Evolutionary conservation across 148 eudicot species (phyloP).

Genomic region (Persicaria maculosa): DNA sequence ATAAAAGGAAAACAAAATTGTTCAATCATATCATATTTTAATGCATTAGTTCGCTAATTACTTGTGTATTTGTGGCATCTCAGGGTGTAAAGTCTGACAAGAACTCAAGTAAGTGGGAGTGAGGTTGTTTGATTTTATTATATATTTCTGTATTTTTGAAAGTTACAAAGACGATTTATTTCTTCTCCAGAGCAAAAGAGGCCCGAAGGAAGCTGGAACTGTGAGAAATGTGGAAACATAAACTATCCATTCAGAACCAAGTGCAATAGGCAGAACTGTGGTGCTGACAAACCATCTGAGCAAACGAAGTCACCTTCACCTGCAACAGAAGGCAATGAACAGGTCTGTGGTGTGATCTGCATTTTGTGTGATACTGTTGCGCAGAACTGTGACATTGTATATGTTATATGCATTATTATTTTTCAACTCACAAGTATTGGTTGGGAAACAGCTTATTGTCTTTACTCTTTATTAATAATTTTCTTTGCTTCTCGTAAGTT

Average conservation of each 20-base stretch:
- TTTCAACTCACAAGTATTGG: neutral
- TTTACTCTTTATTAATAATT: too few species aligned
- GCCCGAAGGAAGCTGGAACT: conserved; percentile 99
- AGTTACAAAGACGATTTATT: neutral
- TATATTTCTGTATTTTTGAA: neutral
- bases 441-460: neutral
- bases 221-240: conserved; percentile 81
- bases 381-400: neutral
- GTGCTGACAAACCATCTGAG: conserved; percentile 87
- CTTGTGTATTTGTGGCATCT: neutral
- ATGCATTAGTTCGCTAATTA: neutral
- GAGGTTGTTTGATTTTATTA: neutral
- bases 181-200: conserved; percentile 63
- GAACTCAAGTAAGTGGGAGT: conserved; percentile 53
- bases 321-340: conserved; percentile 50
- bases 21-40: conserved; percentile 37
- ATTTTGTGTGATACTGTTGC: conserved; percentile 3
- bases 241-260: conserved; percentile 92
- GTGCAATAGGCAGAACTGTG: conserved; percentile 97
- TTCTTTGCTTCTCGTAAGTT: too few species aligned
- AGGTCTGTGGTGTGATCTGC: conserved; percentile 63
- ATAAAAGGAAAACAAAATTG: conserved; percentile 40
- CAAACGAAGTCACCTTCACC: conserved; percentile 40
- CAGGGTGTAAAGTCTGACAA: conserved; percentile 62
- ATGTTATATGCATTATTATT: too few species aligned